Percentiles rank a stretch among this genome's conserved stretches.
Conservation (phyloP, 371 early-diverging fungal species). For the Lichtheimia corymbifera region DNA sequence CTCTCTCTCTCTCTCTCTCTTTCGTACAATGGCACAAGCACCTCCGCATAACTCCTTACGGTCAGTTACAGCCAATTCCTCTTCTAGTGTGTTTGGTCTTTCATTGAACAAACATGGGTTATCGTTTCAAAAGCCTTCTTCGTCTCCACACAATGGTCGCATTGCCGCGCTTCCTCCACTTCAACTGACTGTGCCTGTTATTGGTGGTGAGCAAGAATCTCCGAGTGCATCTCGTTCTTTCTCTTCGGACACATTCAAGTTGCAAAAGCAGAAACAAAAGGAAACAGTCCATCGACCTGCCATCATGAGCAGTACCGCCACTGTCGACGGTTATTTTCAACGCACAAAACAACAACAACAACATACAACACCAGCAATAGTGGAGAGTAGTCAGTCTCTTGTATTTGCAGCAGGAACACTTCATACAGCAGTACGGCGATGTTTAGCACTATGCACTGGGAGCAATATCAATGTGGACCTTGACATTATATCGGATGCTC, state of each 20-base stretch:
- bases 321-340: constrained; percentile 9
- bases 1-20: too few relatives aligned
- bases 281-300: constrained; percentile 2
- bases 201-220: not conserved
- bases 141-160: constrained; percentile 13
- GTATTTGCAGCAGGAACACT: constrained; percentile 31
- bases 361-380: not conserved
- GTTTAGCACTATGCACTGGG: constrained; percentile 24
- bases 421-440: constrained; percentile 27
- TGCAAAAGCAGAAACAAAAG: not conserved
- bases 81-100: constrained; percentile 15
- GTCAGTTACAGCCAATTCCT: constrained; percentile 19
- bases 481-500: constrained; percentile 15
- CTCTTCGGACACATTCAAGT: too few relatives aligned
- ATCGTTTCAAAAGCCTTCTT: constrained; percentile 15
- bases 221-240: not conserved
- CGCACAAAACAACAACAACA: constrained; percentile 8
- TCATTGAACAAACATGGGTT: constrained; percentile 21
- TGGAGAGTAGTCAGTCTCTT: constrained; percentile 34
- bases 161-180: constrained; percentile 23
- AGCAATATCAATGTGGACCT: constrained; percentile 12
- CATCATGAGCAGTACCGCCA: constrained; percentile 3
- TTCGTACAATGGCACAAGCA: too few relatives aligned
- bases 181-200: constrained; percentile 14
- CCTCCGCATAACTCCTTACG: constrained; percentile 18